Conservation (phyloP, 768 basidiomycete species). For the Calvatia gigantea region DNA sequence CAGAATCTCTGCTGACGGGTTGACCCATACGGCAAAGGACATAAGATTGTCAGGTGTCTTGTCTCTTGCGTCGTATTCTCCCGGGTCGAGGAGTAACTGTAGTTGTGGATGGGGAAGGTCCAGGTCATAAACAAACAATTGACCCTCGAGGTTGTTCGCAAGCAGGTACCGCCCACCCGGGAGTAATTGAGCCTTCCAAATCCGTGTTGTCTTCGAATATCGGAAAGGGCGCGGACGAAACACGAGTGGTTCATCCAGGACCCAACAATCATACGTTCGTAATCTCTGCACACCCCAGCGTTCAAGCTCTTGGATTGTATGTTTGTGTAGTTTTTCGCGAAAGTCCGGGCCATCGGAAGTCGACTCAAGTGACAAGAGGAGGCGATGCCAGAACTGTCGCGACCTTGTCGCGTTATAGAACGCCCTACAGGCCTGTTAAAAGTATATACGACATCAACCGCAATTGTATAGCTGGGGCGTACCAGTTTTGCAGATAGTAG, state of each 20-base stretch:
- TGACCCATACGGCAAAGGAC: not conserved
- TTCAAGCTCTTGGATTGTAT: not conserved
- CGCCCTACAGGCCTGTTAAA: no score
- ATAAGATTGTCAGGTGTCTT: not conserved
- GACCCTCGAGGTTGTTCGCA: not conserved
- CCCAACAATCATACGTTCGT: not conserved
- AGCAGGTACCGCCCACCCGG: not conserved
- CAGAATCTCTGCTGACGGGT: not conserved
- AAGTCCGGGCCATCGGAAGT: no score
- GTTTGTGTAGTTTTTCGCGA: no score
- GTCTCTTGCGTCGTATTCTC: not conserved
- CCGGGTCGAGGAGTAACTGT: not conserved
- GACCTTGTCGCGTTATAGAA: no score
- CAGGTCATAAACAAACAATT: not conserved
- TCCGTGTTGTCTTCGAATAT: not conserved
- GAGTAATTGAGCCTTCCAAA: not conserved
- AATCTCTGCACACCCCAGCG: not conserved
- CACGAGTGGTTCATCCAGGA: not conserved
- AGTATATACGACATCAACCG: no score
- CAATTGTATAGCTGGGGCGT: no score
- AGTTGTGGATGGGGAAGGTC: not conserved
- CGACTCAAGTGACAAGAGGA: no score
- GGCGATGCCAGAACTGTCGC: no score
- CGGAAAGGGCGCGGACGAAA: not conserved
- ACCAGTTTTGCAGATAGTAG: no score